Conservation (phyloP, 2,329 filamentous ascomycete species). For the Fusarium denticulatum region DNA sequence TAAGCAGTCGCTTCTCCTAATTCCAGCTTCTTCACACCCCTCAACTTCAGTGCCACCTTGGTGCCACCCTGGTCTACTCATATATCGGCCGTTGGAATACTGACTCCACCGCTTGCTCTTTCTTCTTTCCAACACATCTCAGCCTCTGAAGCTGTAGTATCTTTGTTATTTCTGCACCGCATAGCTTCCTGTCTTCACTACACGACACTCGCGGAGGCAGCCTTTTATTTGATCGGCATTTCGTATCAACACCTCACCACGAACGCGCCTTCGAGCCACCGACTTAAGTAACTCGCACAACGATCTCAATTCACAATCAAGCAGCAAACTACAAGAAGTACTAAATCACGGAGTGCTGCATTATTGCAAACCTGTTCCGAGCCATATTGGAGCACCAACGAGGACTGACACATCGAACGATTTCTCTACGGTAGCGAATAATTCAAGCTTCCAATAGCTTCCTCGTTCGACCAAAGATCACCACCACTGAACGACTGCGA, state of each 20-base stretch:
- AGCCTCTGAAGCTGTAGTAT: background rate
- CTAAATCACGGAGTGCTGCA: background rate
- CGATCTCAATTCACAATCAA: background rate
- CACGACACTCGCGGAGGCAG: background rate
- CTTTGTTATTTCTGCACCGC: background rate
- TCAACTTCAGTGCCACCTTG: slow-evolving; percentile 27
- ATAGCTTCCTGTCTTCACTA: background rate
- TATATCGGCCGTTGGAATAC: slow-evolving; percentile 32
- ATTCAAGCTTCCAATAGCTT: background rate
- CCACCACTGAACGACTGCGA: background rate
- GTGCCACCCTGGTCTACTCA: slow-evolving; percentile 30
- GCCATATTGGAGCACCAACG: background rate
- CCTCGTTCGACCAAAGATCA: background rate
- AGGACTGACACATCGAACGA: background rate
- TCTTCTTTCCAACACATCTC: slow-evolving; percentile 4
- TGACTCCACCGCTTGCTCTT: slow-evolving; percentile 19
- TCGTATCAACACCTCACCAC: background rate
- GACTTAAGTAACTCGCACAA: background rate
- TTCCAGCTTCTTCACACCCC: slow-evolving; percentile 5
- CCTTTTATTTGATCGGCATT: background rate
- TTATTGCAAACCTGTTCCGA: background rate
- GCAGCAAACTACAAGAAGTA: background rate
- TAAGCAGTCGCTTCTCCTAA: slow-evolving; percentile 10
- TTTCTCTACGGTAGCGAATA: background rate
- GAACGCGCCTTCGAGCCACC: background rate